Percentiles rank a stretch among this genome's conserved stretches.
Conservation (phyloP, 768 basidiomycete species). For the Clitopilus hobsonii region DNA sequence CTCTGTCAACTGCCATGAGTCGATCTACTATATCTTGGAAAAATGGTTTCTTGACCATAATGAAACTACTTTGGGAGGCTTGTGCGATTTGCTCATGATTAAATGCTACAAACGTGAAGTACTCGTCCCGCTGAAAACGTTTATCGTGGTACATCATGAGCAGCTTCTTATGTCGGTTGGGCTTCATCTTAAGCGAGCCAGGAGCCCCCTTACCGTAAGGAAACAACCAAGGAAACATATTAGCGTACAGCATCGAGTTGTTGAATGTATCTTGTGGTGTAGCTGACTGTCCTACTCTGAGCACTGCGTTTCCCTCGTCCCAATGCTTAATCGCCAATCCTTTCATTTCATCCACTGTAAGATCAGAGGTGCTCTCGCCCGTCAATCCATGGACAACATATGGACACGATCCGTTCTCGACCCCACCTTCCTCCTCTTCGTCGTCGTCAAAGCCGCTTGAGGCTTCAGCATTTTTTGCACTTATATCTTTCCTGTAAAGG, state of each 20-base stretch:
- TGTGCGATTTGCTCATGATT: slow-evolving; percentile 24
- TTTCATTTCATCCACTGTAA: slow-evolving; percentile 12
- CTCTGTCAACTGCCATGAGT: slow-evolving; percentile 1
- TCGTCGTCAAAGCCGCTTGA: slow-evolving; percentile 17
- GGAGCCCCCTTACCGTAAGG: slow-evolving; percentile 28
- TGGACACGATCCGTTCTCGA: slow-evolving; percentile 22
- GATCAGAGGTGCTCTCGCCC: slow-evolving; percentile 12
- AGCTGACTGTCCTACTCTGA: slow-evolving; percentile 15
- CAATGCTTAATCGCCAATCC: slow-evolving; percentile 19
- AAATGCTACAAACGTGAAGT: slow-evolving; percentile 21
- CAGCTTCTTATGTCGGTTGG: slow-evolving; percentile 19
- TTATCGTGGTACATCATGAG: slow-evolving; percentile 22
- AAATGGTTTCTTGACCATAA: background rate
- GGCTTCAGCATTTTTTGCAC: slow-evolving; percentile 10
- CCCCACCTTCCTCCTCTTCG: slow-evolving; percentile 18
- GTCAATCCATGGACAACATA: slow-evolving; percentile 34
- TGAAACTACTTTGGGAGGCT: background rate
- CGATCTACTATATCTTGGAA: slow-evolving; percentile 2
- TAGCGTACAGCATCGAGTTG: slow-evolving; percentile 29
- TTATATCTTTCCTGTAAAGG: slow-evolving; percentile 13
- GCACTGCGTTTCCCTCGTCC: slow-evolving; percentile 5
- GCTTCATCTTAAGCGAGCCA: slow-evolving; percentile 14
- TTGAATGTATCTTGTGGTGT: slow-evolving; percentile 18
- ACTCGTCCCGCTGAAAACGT: slow-evolving; percentile 14
- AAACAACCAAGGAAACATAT: slow-evolving; percentile 36